These are phyloP conservation scores for Colletotrichum falcatum DNA, from an alignment of 2,329 filamentous ascomycete species.

Conservation along the genomic window DNA sequence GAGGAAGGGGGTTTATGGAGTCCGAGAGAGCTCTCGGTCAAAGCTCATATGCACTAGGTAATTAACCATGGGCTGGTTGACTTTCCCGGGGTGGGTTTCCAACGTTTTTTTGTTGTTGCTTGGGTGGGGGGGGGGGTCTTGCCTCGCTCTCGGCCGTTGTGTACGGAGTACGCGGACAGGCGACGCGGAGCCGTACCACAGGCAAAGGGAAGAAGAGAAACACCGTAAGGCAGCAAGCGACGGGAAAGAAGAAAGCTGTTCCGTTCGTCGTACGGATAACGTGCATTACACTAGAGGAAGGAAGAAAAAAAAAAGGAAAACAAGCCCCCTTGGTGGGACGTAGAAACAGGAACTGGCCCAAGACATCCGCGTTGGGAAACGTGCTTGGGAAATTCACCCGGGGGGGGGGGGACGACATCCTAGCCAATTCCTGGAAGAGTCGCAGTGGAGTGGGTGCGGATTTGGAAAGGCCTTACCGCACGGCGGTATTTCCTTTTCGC, in stretches of 20 bases:
- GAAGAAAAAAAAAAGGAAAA: background rate
- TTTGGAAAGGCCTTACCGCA: conserved; percentile 10
- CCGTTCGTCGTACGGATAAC: background rate
- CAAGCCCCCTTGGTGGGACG: background rate
- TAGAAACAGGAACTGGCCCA: background rate
- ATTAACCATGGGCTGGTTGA: background rate
- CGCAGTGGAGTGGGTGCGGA: conserved; percentile 24
- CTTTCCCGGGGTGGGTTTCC: background rate
- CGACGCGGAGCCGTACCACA: background rate
- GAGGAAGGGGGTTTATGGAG: background rate
- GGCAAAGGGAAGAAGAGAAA: background rate
- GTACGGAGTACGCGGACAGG: too few relatives aligned
- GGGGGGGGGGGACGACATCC: background rate
- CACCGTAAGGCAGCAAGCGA: background rate
- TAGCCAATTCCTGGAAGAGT: conserved; percentile 13
- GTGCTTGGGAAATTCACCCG: conserved; percentile 3
- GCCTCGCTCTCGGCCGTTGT: background rate
- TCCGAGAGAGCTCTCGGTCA: conserved; percentile 23
- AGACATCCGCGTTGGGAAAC: conserved; percentile 16
- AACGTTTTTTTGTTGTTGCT: too few relatives aligned
- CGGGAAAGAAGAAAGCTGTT: background rate
- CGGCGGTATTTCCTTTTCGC: conserved; percentile 27
- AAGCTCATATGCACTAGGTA: conserved; percentile 18
- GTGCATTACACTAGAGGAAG: background rate
- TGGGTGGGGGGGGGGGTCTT: background rate